A percentile compares a stretch with the other conserved stretches of the same genome.
These are phyloP conservation scores for Colletotrichum sp. DNA, from an alignment of 2,329 filamentous ascomycete genomes.

Conservation along the genomic window DNA sequence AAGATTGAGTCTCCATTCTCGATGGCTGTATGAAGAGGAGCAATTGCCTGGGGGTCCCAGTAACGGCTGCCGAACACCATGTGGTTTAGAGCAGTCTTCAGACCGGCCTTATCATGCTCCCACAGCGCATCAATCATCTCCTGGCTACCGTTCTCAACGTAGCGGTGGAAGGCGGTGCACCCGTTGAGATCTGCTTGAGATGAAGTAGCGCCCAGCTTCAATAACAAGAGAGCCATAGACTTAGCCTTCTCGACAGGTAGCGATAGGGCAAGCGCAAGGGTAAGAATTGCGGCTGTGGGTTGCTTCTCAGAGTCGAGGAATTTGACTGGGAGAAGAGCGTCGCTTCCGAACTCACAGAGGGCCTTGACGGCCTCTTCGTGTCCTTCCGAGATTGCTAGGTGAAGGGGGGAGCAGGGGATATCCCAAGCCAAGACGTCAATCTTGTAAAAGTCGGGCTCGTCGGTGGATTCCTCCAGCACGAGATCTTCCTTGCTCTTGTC, in stretches of 20 bases:
- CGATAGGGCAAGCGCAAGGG: constrained; percentile 69
- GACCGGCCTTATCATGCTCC: constrained; percentile 63
- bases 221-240: constrained; percentile 67
- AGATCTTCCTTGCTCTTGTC: constrained; percentile 42
- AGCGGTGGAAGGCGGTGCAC: constrained; percentile 70
- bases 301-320: constrained; percentile 54
- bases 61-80: constrained; percentile 47
- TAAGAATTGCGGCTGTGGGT: constrained; percentile 68
- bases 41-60: constrained; percentile 41
- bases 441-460: constrained; percentile 81
- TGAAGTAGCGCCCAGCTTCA: constrained; percentile 74
- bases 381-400: constrained; percentile 78
- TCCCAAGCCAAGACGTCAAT: constrained; percentile 85
- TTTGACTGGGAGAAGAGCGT: constrained; percentile 78
- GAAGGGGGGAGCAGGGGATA: constrained; percentile 73
- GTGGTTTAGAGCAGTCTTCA: constrained; percentile 71
- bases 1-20: constrained; percentile 54
- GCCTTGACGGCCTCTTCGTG: constrained; percentile 72
- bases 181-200: constrained; percentile 73
- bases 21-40: constrained; percentile 66
- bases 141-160: constrained; percentile 55
- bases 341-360: constrained; percentile 78
- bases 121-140: constrained; percentile 55
- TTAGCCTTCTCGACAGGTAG: constrained; percentile 68
- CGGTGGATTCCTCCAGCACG: constrained; percentile 55